These are phyloP conservation scores for Ascochyta viciae-villosae DNA, from an alignment of 2,329 filamentous ascomycete species.

Conservation along the genomic window DNA sequence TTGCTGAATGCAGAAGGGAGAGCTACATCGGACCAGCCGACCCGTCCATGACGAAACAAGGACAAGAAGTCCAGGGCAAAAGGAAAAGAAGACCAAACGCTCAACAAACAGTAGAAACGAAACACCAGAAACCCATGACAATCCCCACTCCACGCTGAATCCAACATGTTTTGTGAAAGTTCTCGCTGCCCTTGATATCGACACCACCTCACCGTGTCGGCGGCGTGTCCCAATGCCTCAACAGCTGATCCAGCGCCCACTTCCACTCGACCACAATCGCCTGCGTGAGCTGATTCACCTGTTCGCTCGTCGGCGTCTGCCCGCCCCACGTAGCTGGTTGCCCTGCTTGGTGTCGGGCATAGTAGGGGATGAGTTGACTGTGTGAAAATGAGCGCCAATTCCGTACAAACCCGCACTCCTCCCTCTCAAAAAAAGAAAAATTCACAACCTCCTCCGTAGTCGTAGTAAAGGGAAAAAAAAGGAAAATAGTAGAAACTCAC, in stretches of 20 bases:
- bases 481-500: constrained; percentile 53
- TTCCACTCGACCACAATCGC: constrained; percentile 74
- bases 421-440: neutral
- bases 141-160: neutral
- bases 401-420: too few species aligned
- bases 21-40: neutral
- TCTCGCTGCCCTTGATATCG: neutral
- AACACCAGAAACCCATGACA: neutral
- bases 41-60: neutral
- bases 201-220: constrained; percentile 48
- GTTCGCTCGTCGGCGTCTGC: constrained; percentile 61
- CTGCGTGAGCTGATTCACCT: constrained; percentile 64
- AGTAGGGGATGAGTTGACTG: constrained; percentile 66
- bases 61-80: too few species aligned
- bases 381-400: constrained; percentile 14
- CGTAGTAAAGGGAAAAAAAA: neutral
- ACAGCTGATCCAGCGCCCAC: constrained; percentile 68
- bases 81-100: neutral
- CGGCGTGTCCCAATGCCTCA: constrained; percentile 70
- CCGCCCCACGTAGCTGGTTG: constrained; percentile 75
- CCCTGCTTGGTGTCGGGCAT: constrained; percentile 67
- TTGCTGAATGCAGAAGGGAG: too few species aligned
- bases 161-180: too few species aligned
- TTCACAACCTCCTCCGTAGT: too few species aligned
- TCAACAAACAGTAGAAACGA: neutral